A percentile compares a stretch with the other conserved stretches of the same genome.
These are phyloP conservation scores for Sporisorium sorghi DNA, from an alignment of 1,284 basidiomycete species.

Conservation along the genomic window DNA sequence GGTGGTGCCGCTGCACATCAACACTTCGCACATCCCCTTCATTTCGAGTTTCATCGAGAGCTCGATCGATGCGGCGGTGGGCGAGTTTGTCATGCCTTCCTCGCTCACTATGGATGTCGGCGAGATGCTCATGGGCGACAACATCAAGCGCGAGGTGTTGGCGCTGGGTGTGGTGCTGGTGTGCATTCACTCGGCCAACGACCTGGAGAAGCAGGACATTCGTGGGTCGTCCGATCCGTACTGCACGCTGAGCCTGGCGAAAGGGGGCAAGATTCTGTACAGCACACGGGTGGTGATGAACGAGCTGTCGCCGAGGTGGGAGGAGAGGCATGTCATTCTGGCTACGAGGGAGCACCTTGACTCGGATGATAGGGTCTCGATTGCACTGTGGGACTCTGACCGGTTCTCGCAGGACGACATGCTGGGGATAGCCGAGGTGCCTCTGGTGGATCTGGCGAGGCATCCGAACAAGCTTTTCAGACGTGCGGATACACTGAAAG, in stretches of 20 bases:
- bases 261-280: slow-evolving; percentile 50
- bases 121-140: slow-evolving; percentile 58
- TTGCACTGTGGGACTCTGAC: slow-evolving; percentile 71
- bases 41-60: slow-evolving; percentile 53
- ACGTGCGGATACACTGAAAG: slow-evolving; percentile 33
- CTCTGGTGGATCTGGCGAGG: slow-evolving; percentile 70
- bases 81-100: slow-evolving; percentile 54
- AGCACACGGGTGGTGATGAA: slow-evolving; percentile 52
- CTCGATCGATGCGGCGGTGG: slow-evolving; percentile 56
- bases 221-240: slow-evolving; percentile 53
- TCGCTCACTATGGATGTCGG: slow-evolving; percentile 54
- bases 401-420: slow-evolving; percentile 71
- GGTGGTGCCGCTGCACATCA: slow-evolving; percentile 52
- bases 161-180: slow-evolving; percentile 55
- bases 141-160: slow-evolving; percentile 56
- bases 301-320: slow-evolving; percentile 55
- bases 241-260: slow-evolving; percentile 48
- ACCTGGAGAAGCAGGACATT: slow-evolving; percentile 55
- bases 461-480: slow-evolving; percentile 34
- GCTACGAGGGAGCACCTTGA: slow-evolving; percentile 49
- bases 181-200: slow-evolving; percentile 46
- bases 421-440: slow-evolving; percentile 70
- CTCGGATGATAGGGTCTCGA: slow-evolving; percentile 42
- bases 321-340: slow-evolving; percentile 53
- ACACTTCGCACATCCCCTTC: slow-evolving; percentile 49